Base-by-base conservation (phyloP, 2,329 filamentous ascomycete species). In the Ceratocystis alfenasii region DNA sequence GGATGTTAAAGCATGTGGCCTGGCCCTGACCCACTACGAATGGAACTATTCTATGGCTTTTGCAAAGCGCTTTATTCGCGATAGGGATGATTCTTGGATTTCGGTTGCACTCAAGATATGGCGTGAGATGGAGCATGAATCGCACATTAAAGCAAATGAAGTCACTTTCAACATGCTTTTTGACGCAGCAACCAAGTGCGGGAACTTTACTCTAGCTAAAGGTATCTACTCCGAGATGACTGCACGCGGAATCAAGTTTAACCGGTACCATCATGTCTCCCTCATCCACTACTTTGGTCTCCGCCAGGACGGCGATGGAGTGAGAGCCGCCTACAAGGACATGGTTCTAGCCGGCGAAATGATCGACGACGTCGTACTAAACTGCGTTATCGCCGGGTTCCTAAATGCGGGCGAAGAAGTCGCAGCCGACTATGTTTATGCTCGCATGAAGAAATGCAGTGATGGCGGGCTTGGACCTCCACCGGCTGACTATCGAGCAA, bases 101-200 rank as follows among this genome's bases (percentile, higher is more conserved):
- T 41, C 59, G 33, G 81, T 84, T 4, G 86, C 89, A 0, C 78
- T 99, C 59, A 82, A 84, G 61, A 75, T 95, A 28, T 99, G 93
- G 92, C 85, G 83, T 69, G 86, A 94, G 71, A 97, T 97, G 91
- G 94, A 99, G 74, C 80, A 83, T 60, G 77, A 84, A 3, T 85
- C 86, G 1, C 81, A 83, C 0, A 74, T 90, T 15, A 76, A 77
- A 70, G 86, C 83, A 45, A 88, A 88, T 70, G 80, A 84, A 62
- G 87, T 91, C n/a, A 95, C 93, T 0, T 95, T 99, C 75, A 96
- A 94, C 72, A 88, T 96, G 60, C 81, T 99, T 12, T 96, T 96
- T 71, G 89, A 96, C 72, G 83, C 90, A 10, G 90, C 94, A 0
- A 84, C 90, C 70, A 95, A 94, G 74, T 85, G 90, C 0, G 88